These are phyloP conservation scores for Mycena crocata DNA, from an alignment of 768 basidiomycete genomes.

Conservation along the genomic window DNA sequence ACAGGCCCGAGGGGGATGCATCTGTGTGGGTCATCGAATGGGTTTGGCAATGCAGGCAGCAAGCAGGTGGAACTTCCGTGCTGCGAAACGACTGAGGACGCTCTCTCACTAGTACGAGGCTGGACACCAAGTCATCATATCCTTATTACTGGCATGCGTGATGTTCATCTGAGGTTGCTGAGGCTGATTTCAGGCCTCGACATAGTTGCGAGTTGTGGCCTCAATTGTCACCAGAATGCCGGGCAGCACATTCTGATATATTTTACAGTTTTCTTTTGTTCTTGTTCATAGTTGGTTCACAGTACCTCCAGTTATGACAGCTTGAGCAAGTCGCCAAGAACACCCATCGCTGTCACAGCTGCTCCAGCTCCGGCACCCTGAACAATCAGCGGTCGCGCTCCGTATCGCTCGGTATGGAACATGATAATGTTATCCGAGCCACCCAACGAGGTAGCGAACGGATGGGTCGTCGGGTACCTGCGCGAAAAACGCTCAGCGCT, in stretches of 20 bases:
- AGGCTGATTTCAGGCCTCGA: too few relatives aligned
- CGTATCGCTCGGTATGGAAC: constrained; percentile 95
- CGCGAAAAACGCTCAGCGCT: not conserved
- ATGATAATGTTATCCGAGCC: constrained; percentile 99
- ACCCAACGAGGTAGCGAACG: constrained; percentile 95
- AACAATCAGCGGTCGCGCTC: constrained; percentile 87
- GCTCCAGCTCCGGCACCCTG: constrained; percentile 99
- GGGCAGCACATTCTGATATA: not conserved
- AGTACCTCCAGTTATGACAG: constrained; percentile 43
- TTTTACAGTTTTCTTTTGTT: constrained; percentile 1
- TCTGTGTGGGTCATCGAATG: too few relatives aligned
- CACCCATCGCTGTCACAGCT: constrained; percentile 98
- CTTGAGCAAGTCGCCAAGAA: constrained; percentile 87
- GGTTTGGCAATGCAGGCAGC: too few relatives aligned
- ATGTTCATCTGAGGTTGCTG: too few relatives aligned
- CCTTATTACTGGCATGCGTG: too few relatives aligned
- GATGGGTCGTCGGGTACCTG: constrained; percentile 90
- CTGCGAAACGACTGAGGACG: too few relatives aligned
- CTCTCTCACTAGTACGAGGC: too few relatives aligned
- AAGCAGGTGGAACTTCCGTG: too few relatives aligned
- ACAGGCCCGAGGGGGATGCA: too few relatives aligned
- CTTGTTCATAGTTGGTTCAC: not conserved
- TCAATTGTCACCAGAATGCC: too few relatives aligned
- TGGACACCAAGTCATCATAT: too few relatives aligned
- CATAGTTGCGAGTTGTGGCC: too few relatives aligned